These are phyloP conservation scores for Ophiostoma quercus DNA, from an alignment of 2,329 filamentous ascomycete genomes.

Conservation along the genomic window DNA sequence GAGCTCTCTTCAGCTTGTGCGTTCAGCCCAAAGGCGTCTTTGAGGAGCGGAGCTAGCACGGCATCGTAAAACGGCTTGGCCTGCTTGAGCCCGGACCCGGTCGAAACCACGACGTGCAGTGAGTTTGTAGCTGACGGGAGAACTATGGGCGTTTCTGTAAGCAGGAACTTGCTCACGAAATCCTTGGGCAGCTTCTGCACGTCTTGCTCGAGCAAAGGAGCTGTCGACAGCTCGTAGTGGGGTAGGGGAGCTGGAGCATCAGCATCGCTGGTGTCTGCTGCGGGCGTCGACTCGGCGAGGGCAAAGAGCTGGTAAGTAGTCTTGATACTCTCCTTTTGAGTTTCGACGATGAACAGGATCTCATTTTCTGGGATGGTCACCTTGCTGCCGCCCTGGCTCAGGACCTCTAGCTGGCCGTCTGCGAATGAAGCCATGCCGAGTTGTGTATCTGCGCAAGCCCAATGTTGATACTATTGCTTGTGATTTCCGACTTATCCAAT, in stretches of 20 bases:
- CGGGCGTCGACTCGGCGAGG: neutral
- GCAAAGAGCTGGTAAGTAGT: neutral
- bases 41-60: conserved; percentile 54
- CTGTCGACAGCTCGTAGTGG: neutral
- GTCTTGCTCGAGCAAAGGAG: neutral
- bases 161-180: neutral
- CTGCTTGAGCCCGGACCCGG: conserved; percentile 56
- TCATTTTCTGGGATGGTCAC: conserved; percentile 32
- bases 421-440: neutral
- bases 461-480: neutral
- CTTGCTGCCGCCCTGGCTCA: neutral
- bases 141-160: neutral
- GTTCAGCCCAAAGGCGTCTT: conserved; percentile 39
- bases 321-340: neutral
- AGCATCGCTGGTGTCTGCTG: neutral
- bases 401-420: conserved; percentile 24
- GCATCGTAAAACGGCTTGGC: conserved; percentile 52
- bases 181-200: neutral
- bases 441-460: neutral
- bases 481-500: neutral
- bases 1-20: conserved; percentile 21
- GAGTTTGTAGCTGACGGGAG: conserved; percentile 23
- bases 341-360: conserved; percentile 30
- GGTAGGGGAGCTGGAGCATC: neutral
- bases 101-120: conserved; percentile 64